These are phyloP conservation scores for Irpex lacteus DNA, from an alignment of 1,284 basidiomycete species.

Conservation along the genomic window DNA sequence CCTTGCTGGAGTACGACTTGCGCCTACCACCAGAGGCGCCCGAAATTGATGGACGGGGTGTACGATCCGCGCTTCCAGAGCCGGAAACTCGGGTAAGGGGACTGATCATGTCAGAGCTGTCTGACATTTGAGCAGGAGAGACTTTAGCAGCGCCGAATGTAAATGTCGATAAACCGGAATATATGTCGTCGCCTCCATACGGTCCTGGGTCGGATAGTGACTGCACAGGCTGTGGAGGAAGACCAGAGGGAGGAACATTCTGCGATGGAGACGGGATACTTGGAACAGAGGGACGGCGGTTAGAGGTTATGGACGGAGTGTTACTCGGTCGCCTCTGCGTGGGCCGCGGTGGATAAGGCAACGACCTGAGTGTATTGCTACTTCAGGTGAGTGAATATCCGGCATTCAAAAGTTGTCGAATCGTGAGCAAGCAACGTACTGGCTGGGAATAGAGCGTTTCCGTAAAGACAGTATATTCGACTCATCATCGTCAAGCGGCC, in stretches of 20 bases:
- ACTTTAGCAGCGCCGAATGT: slow-evolving; percentile 37
- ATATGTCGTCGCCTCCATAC: slow-evolving; percentile 31
- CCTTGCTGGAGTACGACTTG: slow-evolving; percentile 18
- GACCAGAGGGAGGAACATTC: slow-evolving; percentile 4
- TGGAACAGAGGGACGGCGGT: slow-evolving; percentile 22
- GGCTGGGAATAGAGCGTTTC: slow-evolving; percentile 27
- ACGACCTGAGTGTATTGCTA: slow-evolving; percentile 20
- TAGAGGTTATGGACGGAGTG: slow-evolving; percentile 19
- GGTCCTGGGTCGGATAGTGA: slow-evolving; percentile 18
- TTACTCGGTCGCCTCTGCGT: slow-evolving; percentile 25
- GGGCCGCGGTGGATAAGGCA: slow-evolving; percentile 19
- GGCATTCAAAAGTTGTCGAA: slow-evolving; percentile 1
- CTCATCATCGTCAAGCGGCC: slow-evolving; percentile 21
- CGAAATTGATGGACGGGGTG: slow-evolving; percentile 36
- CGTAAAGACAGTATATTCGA: slow-evolving; percentile 19
- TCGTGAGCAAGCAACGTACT: slow-evolving; percentile 21
- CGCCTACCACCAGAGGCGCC: slow-evolving; percentile 21
- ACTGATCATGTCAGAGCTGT: slow-evolving; percentile 27
- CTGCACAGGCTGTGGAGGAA: slow-evolving; percentile 11
- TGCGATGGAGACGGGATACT: slow-evolving; percentile 4
- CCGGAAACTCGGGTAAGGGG: slow-evolving; percentile 28
- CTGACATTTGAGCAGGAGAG: slow-evolving; percentile 21
- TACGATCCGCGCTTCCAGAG: slow-evolving; percentile 29
- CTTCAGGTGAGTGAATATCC: slow-evolving; percentile 4
- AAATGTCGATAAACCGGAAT: slow-evolving; percentile 36